phyloP scores from a whole-genome alignment of 352 stramenopile genomes.

The Pythium folliculosum region DNA sequence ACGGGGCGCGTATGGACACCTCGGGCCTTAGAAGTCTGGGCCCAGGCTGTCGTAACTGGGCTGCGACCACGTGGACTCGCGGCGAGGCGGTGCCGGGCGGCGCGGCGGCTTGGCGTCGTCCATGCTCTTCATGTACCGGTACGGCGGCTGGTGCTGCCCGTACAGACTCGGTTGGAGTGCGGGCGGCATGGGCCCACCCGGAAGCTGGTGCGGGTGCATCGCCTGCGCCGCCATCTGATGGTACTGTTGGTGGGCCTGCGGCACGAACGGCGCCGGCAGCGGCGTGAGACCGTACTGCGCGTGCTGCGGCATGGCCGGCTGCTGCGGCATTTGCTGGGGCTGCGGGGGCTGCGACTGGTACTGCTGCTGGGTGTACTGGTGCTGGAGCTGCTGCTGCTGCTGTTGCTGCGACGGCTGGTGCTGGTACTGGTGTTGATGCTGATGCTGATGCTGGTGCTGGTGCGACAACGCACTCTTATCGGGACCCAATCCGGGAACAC shows the following conservation, averaged over 20 bases:
- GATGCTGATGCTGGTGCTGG: constrained; percentile 67
- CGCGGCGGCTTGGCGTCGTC: constrained; percentile 45
- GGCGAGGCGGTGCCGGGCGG: constrained; percentile 26
- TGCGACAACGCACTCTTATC: constrained; percentile 30
- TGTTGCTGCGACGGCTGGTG: constrained; percentile 44
- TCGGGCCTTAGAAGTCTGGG: constrained; percentile 22
- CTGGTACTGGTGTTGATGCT: constrained; percentile 47
- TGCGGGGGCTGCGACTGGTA: constrained; percentile 23
- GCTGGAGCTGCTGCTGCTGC: constrained; percentile 4
- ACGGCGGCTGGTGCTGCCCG: constrained; percentile 37
- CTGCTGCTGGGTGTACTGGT: constrained; percentile 27
- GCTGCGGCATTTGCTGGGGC: constrained; percentile 6
- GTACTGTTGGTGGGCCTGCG: constrained; percentile 30
- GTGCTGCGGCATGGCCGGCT: constrained; percentile 15
- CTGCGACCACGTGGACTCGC: constrained; percentile 63
- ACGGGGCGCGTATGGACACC: background rate
- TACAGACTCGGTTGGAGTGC: constrained; percentile 19
- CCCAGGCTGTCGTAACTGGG: constrained; percentile 25
- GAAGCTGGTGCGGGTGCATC: constrained; percentile 27
- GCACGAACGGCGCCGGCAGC: constrained; percentile 21
- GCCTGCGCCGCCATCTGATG: constrained; percentile 19
- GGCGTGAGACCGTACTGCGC: constrained; percentile 15
- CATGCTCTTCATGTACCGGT: constrained; percentile 72
- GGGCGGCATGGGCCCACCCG: constrained; percentile 11
- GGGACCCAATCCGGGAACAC: background rate